A percentile compares a stretch with the other conserved stretches of the same genome.
Evolutionary conservation across 2,329 filamentous ascomycete genomes (phyloP).

Genomic region (Xylaria digitata): DNA sequence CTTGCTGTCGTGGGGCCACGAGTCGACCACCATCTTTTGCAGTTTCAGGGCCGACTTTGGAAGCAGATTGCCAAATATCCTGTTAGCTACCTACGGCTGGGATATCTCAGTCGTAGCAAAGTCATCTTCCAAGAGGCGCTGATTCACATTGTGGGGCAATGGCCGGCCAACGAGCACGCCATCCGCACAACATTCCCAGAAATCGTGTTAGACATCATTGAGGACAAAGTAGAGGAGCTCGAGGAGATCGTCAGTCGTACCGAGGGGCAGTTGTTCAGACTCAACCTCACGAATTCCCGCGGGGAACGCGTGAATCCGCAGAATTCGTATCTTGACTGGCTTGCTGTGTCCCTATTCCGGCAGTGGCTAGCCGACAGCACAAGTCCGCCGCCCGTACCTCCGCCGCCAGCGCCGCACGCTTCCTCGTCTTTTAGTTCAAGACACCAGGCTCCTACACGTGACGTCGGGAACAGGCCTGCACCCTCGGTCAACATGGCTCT

Average conservation of each 20-base stretch:
- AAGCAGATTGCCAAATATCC: conserved; percentile 98
- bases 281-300: conserved; percentile 80
- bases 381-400: conserved; percentile 71
- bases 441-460: conserved; percentile 36
- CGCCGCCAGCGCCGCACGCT: conserved; percentile 37
- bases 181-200: conserved; percentile 79
- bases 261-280: conserved; percentile 83
- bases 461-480: conserved; percentile 22
- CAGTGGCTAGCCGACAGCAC: conserved; percentile 95
- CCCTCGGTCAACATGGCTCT: conserved; percentile 41
- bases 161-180: conserved; percentile 83
- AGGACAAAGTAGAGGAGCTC: conserved; percentile 94
- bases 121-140: conserved; percentile 89
- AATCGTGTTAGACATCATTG: conserved; percentile 85
- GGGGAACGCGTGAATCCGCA: conserved; percentile 85
- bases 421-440: conserved; percentile 37
- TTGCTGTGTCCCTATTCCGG: conserved; percentile 85
- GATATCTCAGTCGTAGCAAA: conserved; percentile 84
- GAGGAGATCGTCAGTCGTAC: conserved; percentile 83
- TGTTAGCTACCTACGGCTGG: conserved; percentile 88
- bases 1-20: conserved; percentile 87
- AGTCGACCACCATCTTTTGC: conserved; percentile 91
- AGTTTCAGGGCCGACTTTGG: conserved; percentile 91
- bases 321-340: conserved; percentile 88
- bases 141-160: conserved; percentile 94